Percentiles rank a stretch among this genome's conserved stretches.
Evolutionary conservation across 768 basidiomycete genomes (phyloP).

Genomic region (Podaxis pistillaris): DNA sequence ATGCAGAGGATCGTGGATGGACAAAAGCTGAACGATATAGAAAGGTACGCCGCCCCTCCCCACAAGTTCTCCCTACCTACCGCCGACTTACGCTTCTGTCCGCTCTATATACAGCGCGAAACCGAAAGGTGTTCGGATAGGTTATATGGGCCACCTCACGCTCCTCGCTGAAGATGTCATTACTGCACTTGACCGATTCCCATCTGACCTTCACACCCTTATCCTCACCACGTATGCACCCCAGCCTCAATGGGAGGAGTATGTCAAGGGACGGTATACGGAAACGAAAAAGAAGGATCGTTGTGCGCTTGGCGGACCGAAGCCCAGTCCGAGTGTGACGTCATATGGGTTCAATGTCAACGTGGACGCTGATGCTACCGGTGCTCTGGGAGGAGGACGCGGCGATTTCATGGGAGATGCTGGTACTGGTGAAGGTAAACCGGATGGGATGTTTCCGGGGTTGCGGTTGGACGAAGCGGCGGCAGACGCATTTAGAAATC

Average conservation of each 20-base stretch:
- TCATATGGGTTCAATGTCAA: constrained; percentile 17
- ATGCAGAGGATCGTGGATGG: constrained; percentile 88
- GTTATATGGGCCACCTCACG: constrained; percentile 96
- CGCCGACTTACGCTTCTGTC: constrained; percentile 2
- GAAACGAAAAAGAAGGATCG: constrained; percentile 86
- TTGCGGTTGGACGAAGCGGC: constrained; percentile 11
- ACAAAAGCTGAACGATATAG: constrained; percentile 73
- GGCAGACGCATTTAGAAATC: not conserved
- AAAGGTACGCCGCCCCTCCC: constrained; percentile 48
- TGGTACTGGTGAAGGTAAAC: constrained; percentile 14
- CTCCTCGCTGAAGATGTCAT: constrained; percentile 95
- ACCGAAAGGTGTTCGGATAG: constrained; percentile 77
- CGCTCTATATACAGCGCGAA: constrained; percentile 44
- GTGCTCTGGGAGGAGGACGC: constrained; percentile 14
- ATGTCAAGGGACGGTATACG: constrained; percentile 79
- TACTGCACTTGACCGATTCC: constrained; percentile 84
- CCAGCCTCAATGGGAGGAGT: constrained; percentile 83
- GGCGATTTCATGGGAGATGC: constrained; percentile 3
- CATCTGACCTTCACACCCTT: constrained; percentile 66
- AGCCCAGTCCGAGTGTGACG: constrained; percentile 50
- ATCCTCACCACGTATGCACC: constrained; percentile 65
- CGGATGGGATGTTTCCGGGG: constrained; percentile 42
- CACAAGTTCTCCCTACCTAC: not conserved
- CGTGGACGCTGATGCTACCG: not conserved
- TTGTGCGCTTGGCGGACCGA: constrained; percentile 82